Evolutionary conservation across 2,329 filamentous ascomycete species (phyloP).

Genomic region (Botrytis tulipae): DNA sequence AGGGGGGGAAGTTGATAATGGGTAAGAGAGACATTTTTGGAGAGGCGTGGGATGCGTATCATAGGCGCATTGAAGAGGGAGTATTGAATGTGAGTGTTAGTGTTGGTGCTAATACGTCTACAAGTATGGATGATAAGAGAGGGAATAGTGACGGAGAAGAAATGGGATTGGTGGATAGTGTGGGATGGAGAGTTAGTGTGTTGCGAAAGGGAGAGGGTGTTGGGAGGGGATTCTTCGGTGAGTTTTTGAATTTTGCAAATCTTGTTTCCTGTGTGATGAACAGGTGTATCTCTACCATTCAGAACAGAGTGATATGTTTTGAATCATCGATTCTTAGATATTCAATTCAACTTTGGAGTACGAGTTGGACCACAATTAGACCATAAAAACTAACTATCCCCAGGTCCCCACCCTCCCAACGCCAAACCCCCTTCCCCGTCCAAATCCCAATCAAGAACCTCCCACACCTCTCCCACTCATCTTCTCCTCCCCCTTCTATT

Average conservation of each 20-base stretch:
- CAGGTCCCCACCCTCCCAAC: not conserved
- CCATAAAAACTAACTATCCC: not conserved
- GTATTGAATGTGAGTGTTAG: not conserved
- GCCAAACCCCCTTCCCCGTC: no score
- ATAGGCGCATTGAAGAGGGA: not conserved
- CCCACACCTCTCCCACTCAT: not conserved
- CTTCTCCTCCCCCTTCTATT: not conserved
- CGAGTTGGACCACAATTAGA: no score
- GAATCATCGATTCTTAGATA: no score
- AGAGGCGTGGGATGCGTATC: not conserved
- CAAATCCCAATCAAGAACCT: not conserved
- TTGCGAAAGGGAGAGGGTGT: not conserved
- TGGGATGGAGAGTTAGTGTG: not conserved
- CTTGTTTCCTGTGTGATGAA: not conserved
- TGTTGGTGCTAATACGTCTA: not conserved
- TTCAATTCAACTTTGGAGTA: no score
- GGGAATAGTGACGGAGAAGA: no score
- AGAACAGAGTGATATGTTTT: no score
- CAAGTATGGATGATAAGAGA: no score
- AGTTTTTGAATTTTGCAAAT: not conserved
- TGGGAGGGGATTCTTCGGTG: not conserved
- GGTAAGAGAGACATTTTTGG: not conserved
- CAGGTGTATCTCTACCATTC: not conserved
- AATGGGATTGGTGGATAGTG: not conserved
- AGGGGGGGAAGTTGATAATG: not conserved